Percentiles rank a stretch among this genome's conserved stretches.
These are phyloP conservation scores for Pseudogymnoascus sp. DNA, from an alignment of 2,329 filamentous ascomycete genomes.

Conservation along the genomic window DNA sequence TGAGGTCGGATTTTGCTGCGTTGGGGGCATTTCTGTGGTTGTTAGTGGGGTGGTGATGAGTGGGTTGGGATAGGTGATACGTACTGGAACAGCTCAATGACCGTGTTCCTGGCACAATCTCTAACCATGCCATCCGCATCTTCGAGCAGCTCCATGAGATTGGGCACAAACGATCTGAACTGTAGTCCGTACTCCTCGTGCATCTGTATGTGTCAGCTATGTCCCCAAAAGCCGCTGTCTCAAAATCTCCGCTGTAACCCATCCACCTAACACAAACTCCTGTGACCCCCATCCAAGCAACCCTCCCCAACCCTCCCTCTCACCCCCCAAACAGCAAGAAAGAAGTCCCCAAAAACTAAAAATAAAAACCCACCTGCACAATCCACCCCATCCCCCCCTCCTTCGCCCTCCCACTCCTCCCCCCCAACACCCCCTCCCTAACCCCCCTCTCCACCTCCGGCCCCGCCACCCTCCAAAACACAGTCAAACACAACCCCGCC, in stretches of 20 bases:
- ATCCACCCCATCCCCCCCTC: conserved; percentile 82
- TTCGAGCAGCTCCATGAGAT: conserved; percentile 77
- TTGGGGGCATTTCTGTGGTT: conserved; percentile 60
- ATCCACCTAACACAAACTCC: not conserved
- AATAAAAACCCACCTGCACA: conserved; percentile 48
- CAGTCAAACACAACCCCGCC: conserved; percentile 66
- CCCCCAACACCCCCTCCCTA: conserved; percentile 66
- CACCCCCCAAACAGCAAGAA: too few species aligned
- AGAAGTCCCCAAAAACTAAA: not conserved
- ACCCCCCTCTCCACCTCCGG: conserved; percentile 72
- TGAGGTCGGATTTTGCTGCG: conserved; percentile 78
- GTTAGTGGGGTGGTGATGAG: conserved; percentile 10
- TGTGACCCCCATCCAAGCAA: not conserved
- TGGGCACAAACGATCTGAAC: conserved; percentile 75
- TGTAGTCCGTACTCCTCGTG: conserved; percentile 69
- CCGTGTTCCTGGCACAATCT: conserved; percentile 71
- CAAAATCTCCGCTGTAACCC: conserved; percentile 7
- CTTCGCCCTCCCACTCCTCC: conserved; percentile 76
- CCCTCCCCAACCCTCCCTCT: conserved; percentile 19
- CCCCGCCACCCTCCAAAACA: conserved; percentile 62
- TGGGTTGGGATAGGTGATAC: conserved; percentile 17
- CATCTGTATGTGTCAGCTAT: conserved; percentile 45
- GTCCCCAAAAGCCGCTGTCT: not conserved
- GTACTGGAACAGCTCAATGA: conserved; percentile 80
- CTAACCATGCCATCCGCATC: conserved; percentile 83